Conservation (phyloP, 2,329 filamentous ascomycete genomes). For the Rutstroemia sp. region DNA sequence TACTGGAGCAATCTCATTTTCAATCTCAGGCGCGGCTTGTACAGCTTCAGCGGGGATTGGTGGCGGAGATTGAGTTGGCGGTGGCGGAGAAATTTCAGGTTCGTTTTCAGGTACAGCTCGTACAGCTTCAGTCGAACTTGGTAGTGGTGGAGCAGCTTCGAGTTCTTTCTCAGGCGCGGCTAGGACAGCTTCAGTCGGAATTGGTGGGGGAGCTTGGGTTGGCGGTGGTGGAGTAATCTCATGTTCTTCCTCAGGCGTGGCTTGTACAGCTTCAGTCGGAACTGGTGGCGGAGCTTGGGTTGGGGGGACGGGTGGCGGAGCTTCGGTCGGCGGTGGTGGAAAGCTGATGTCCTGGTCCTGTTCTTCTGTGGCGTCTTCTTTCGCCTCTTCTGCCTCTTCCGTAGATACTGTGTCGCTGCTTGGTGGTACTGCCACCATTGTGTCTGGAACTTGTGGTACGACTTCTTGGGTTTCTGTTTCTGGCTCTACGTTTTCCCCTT, state of each 20-base stretch:
- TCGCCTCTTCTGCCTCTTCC: background rate
- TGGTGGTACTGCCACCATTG: background rate
- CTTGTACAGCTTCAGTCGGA: too few relatives aligned
- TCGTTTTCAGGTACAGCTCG: background rate
- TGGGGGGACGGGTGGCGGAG: background rate
- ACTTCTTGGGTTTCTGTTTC: background rate
- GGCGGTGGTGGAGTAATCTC: background rate
- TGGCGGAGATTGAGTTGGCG: too few relatives aligned
- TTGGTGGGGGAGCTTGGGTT: background rate
- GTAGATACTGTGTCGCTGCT: background rate
- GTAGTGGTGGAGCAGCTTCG: too few relatives aligned
- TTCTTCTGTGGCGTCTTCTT: too few relatives aligned
- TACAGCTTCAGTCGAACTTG: too few relatives aligned
- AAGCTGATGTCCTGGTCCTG: too few relatives aligned
- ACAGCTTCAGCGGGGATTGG: too few relatives aligned
- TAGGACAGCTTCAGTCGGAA: background rate
- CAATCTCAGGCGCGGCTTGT: too few relatives aligned
- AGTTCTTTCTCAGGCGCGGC: too few relatives aligned
- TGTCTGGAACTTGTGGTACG: background rate
- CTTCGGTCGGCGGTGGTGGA: too few relatives aligned
- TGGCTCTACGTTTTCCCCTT: background rate
- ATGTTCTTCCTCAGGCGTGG: background rate
- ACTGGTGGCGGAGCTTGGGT: background rate
- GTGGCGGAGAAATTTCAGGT: background rate
- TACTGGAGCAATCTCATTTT: background rate